A percentile compares a stretch with the other conserved stretches of the same genome.
Conservation (phyloP, 495 filamentous ascomycete genomes). For the Lichenothelia convexa region DNA sequence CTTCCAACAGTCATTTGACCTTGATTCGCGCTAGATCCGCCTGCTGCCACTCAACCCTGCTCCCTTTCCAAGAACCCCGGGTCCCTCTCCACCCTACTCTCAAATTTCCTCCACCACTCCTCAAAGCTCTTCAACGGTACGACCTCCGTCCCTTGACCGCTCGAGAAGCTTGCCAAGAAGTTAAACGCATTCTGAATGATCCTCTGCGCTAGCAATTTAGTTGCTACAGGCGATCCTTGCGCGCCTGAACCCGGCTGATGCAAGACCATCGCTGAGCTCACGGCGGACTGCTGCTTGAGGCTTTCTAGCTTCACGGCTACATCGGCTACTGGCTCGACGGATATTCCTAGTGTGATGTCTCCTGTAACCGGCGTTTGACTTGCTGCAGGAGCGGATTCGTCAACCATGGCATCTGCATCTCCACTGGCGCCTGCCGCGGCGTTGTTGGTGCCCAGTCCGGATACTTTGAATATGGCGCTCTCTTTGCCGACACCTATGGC, state of each 20-base stretch:
- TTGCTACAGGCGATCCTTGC: constrained; percentile 27
- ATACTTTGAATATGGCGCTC: constrained; percentile 67
- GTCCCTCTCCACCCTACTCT: constrained; percentile 68
- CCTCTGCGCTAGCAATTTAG: constrained; percentile 66
- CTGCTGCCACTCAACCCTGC: constrained; percentile 23
- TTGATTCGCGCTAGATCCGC: too few relatives aligned
- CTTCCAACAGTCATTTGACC: too few relatives aligned
- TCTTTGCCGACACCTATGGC: constrained; percentile 78
- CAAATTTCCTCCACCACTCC: constrained; percentile 97
- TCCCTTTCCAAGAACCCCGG: constrained; percentile 78
- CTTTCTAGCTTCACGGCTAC: constrained; percentile 51
- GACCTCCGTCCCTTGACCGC: constrained; percentile 66
- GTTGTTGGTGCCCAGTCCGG: constrained; percentile 12
- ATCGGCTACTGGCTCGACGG: constrained; percentile 52
- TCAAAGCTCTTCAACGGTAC: constrained; percentile 80
- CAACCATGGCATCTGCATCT: constrained; percentile 25
- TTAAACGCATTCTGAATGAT: constrained; percentile 98
- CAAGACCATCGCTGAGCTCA: too few relatives aligned
- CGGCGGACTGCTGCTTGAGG: constrained; percentile 23
- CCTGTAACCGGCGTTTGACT: constrained; percentile 1
- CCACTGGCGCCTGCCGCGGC: constrained; percentile 9
- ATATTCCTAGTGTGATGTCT: constrained; percentile 58
- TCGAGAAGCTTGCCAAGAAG: constrained; percentile 82
- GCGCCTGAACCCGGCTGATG: constrained; percentile 13
- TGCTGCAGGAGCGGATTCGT: constrained; percentile 10